Evolutionary conservation across 78 protist genomes (phyloP).

Genomic region (slime mould (Dictyostelium discoideum)): DNA sequence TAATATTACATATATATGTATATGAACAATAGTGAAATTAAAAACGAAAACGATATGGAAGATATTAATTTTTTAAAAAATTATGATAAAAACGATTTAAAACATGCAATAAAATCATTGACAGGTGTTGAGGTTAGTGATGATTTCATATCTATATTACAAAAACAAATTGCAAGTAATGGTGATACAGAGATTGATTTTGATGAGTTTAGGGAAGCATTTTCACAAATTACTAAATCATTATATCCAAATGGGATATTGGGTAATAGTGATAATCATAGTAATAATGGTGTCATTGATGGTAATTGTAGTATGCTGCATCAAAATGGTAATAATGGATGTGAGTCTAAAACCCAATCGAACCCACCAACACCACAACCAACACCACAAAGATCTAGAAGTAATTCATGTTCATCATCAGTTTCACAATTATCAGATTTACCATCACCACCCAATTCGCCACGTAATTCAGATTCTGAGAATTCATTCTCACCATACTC

Average conservation of each 20-base stretch:
- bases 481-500: constrained; percentile 35
- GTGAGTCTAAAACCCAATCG: not conserved
- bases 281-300: not conserved
- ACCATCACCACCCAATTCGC: constrained; percentile 71
- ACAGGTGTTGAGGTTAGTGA: constrained; percentile 70
- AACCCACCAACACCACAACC: constrained; percentile 15
- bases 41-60: not conserved
- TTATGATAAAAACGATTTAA: constrained; percentile 48
- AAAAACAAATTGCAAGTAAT: constrained; percentile 40
- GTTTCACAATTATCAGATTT: constrained; percentile 12
- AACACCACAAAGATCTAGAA: constrained; percentile 11
- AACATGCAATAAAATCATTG: constrained; percentile 63
- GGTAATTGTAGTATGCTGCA: not conserved
- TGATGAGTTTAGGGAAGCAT: constrained; percentile 65
- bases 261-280: not conserved
- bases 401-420: constrained; percentile 10
- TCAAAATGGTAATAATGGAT: not conserved
- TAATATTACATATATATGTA: no score
- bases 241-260: constrained; percentile 23
- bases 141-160: constrained; percentile 57
- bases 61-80: constrained; percentile 4
- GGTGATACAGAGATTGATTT: constrained; percentile 78
- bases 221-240: constrained; percentile 28
- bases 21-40: no score
- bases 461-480: constrained; percentile 23